Percentiles rank a stretch among this genome's conserved stretches.
phyloP scores from a whole-genome alignment of 2,329 filamentous ascomycete genomes.

The Colletotrichum destructivum region DNA sequence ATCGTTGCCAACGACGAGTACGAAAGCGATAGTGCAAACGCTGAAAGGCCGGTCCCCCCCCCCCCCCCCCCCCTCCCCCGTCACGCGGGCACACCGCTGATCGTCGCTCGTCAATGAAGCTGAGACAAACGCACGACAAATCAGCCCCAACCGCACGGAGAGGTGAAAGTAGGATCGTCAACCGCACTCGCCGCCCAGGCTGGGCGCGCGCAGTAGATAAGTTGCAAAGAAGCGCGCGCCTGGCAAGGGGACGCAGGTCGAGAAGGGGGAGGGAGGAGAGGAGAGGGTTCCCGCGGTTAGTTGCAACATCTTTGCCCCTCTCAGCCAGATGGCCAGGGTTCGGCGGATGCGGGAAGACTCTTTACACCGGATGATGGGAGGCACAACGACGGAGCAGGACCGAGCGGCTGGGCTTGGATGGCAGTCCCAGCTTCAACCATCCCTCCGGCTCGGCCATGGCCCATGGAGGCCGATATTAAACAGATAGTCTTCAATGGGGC shows the following conservation, averaged over 20 bases:
- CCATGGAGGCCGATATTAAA: not conserved
- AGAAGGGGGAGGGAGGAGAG: too few relatives aligned
- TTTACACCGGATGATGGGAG: not conserved
- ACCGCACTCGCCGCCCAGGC: not conserved
- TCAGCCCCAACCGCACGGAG: not conserved
- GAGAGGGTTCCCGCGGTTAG: not conserved
- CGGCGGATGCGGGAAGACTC: slow-evolving; percentile 4
- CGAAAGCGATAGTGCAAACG: not conserved
- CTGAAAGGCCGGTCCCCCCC: not conserved
- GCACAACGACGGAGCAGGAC: not conserved
- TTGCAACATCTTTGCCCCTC: not conserved
- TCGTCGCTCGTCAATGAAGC: slow-evolving; percentile 9
- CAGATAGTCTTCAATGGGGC: slow-evolving; percentile 1
- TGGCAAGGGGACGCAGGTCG: not conserved
- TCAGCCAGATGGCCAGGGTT: not conserved
- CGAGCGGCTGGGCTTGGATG: not conserved
- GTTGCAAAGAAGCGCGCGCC: not conserved
- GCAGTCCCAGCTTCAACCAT: not conserved
- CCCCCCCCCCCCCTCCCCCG: not conserved
- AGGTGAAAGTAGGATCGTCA: slow-evolving; percentile 9
- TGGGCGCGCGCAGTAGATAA: not conserved
- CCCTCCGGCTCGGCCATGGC: slow-evolving; percentile 15
- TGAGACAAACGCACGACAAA: slow-evolving; percentile 3
- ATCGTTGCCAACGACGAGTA: not conserved
- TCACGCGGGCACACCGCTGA: not conserved